Evolutionary conservation across 441 rosid genomes (phyloP).

Genomic region (Aleurites moluccanus): DNA sequence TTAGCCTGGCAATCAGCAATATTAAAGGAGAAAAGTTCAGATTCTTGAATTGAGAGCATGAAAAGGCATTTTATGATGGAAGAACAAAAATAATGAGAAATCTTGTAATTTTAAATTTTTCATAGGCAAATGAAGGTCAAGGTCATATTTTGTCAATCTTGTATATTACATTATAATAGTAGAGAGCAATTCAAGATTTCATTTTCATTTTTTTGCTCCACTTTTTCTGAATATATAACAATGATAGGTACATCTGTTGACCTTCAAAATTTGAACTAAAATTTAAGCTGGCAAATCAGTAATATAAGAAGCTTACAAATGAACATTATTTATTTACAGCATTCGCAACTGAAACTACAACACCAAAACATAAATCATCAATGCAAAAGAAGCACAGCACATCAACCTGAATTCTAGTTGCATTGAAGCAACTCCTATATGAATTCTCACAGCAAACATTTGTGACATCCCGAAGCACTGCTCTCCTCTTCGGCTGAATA

Average conservation of each 20-base stretch:
- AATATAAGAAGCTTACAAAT: not conserved
- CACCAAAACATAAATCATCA: not conserved
- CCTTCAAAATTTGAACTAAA: not conserved
- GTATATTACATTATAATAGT: not conserved
- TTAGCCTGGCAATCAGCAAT: constrained; percentile 38
- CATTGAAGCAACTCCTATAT: constrained; percentile 45
- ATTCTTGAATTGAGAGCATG: not conserved
- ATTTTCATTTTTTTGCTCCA: not conserved
- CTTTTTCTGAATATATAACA: not conserved
- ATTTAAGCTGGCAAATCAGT: constrained; percentile 5
- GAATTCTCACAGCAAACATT: constrained; percentile 53
- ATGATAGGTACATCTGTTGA: not conserved
- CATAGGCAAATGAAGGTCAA: not conserved
- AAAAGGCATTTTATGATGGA: constrained; percentile 3
- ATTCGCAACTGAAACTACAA: not conserved
- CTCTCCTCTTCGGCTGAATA: constrained; percentile 52
- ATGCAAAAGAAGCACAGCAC: constrained; percentile 12
- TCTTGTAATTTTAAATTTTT: not conserved
- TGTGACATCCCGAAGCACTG: constrained; percentile 71
- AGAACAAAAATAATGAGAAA: no score
- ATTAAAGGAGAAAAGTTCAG: constrained; percentile 2
- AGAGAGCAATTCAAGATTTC: not conserved
- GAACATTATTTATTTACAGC: not conserved
- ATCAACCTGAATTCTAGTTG: constrained; percentile 58
- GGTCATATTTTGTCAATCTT: not conserved